Conservation (phyloP, 352 stramenopile species). For the Globisporangium acanthophoron region DNA sequence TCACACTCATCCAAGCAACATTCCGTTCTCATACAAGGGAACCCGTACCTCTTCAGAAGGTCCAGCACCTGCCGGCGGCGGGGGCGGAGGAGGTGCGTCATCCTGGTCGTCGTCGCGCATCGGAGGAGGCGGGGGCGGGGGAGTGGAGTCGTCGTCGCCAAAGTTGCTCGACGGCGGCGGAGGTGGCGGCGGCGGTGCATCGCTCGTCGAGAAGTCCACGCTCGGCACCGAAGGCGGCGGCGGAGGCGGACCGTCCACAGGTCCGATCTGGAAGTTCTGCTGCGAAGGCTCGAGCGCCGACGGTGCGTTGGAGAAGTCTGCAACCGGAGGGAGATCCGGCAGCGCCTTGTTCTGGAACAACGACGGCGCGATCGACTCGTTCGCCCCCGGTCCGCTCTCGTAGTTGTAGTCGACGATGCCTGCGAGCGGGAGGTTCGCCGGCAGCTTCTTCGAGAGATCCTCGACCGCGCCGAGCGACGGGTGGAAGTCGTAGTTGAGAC, state of each 20-base stretch:
- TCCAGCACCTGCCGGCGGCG: slow-evolving; percentile 21
- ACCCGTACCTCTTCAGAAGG: slow-evolving; percentile 27
- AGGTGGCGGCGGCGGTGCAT: slow-evolving; percentile 34
- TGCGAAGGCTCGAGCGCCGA: slow-evolving; percentile 53
- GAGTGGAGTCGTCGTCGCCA: slow-evolving; percentile 39
- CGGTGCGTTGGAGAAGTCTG: slow-evolving; percentile 61
- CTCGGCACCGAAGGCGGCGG: slow-evolving; percentile 51
- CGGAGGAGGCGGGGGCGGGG: slow-evolving; percentile 35
- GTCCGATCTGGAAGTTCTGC: slow-evolving; percentile 56
- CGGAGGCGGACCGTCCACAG: slow-evolving; percentile 53
- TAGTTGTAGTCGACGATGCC: slow-evolving; percentile 83
- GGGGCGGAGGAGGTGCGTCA: slow-evolving; percentile 45
- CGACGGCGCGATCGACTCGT: slow-evolving; percentile 71
- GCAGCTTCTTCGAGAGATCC: slow-evolving; percentile 68
- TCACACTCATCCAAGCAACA: not conserved
- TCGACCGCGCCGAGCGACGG: slow-evolving; percentile 61
- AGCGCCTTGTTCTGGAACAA: slow-evolving; percentile 79
- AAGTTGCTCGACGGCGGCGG: slow-evolving; percentile 39
- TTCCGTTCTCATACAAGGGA: not conserved
- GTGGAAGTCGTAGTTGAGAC: slow-evolving; percentile 78
- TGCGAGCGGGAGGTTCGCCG: slow-evolving; percentile 70
- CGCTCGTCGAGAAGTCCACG: slow-evolving; percentile 50
- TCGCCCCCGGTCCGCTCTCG: slow-evolving; percentile 40
- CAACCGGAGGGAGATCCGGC: slow-evolving; percentile 56
- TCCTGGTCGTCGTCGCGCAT: slow-evolving; percentile 23